Evolutionary conservation across 2,329 filamentous ascomycete genomes (phyloP), one percentile per base, ranked within the genome.

Genomic region (Microcyclospora pomicola): DNA sequence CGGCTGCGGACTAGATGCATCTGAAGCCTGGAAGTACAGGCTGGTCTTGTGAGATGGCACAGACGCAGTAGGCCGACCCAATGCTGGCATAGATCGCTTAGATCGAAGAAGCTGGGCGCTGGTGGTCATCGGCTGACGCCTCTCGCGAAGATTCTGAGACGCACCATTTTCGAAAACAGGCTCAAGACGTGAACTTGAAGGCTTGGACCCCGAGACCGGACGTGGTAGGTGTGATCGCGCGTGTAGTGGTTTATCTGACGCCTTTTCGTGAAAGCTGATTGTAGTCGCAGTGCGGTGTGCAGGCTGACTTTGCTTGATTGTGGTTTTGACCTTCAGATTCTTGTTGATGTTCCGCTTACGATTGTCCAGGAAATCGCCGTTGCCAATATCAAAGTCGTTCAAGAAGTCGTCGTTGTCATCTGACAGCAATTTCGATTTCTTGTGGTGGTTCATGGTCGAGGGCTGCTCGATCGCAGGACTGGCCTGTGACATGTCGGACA

Each of bases 131-230:
- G 66, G 64, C 44, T 74, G 68, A 36, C 61, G 60, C 24, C 42
- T 72, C 69, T 38, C 75, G 70, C 39, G 75, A 64, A 47, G 80
- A 63, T 61, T 75, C 74, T 46, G 75, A 71, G 82, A 75, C 3
- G 78, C 84, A 36, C 86, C 86, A 47, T 78, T 86, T 62, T 96
- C 88, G 30, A 85, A 92, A 5, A 96, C 86, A 15, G 88, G 86
- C 55, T 93, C 88, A n/a, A 96, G 70, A 13, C 80, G 79, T 9
- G 82, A 82, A 10, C 46, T 41, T 13, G 43, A 30, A 7, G 60
- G 59, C 37, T 63, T 63, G 14, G 51, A 56, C 12, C 61, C 53
- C 5, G 78, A 73, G 39, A 80, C 69, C 28, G 87, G 80, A 36
- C 86, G 75, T 29, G 88, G 86, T 42, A 94, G 80, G 40, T 86